These are phyloP conservation scores for Colletotrichum scovillei DNA, from an alignment of 2,329 filamentous ascomycete species.

Conservation along the genomic window DNA sequence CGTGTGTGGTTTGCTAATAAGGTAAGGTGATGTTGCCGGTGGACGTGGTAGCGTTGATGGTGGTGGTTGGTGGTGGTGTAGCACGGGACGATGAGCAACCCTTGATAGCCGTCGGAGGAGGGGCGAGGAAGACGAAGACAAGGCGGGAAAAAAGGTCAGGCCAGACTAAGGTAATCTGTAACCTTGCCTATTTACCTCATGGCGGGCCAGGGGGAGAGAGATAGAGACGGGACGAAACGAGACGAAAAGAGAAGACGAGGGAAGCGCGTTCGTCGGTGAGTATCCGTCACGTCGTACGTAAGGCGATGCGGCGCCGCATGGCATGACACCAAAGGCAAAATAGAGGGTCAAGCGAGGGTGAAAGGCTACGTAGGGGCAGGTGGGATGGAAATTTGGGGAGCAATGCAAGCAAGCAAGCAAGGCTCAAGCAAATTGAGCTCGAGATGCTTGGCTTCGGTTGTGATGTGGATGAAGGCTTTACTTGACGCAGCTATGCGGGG, in stretches of 20 bases:
- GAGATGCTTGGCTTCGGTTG: not conserved
- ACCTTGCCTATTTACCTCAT: not conserved
- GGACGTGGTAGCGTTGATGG: constrained; percentile 5
- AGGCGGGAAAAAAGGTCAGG: constrained; percentile 1
- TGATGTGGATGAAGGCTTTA: not conserved
- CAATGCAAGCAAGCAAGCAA: not conserved
- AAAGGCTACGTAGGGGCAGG: no score
- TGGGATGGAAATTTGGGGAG: no score
- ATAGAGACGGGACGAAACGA: constrained; percentile 22
- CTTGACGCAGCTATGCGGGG: not conserved
- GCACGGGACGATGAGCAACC: not conserved
- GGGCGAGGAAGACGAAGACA: not conserved
- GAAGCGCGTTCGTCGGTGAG: not conserved
- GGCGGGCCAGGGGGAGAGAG: constrained; percentile 15
- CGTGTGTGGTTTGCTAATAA: constrained; percentile 24
- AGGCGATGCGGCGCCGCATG: not conserved
- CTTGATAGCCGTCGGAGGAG: constrained; percentile 3
- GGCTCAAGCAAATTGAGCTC: not conserved
- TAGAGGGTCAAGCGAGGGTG: not conserved
- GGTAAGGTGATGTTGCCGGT: constrained; percentile 2
- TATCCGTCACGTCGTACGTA: constrained; percentile 1
- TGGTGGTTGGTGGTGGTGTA: constrained; percentile 1
- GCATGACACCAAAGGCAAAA: constrained; percentile 1
- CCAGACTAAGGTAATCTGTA: constrained; percentile 8
- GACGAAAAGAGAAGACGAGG: constrained; percentile 11